Evolutionary conservation across 2,329 filamentous ascomycete genomes (phyloP).

Genomic region (Diaporthe sp.): DNA sequence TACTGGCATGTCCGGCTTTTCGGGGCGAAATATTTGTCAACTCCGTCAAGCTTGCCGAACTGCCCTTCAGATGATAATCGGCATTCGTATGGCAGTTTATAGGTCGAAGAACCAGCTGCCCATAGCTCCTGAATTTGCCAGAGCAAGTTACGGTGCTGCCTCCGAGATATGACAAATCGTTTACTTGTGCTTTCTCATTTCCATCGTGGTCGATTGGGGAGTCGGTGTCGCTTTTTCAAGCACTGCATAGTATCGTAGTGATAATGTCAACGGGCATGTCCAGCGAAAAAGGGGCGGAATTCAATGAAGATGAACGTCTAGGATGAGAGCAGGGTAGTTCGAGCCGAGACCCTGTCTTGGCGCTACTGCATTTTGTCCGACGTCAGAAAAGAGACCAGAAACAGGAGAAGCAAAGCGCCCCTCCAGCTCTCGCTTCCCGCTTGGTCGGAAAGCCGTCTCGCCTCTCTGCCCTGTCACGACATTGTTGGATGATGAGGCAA

Average conservation of each 20-base stretch:
- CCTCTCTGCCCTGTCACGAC: slow-evolving; percentile 18
- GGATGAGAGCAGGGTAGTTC: slow-evolving; percentile 24
- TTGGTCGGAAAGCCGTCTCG: slow-evolving; percentile 3
- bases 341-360: slow-evolving; percentile 21
- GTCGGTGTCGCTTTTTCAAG: neutral
- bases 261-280: neutral
- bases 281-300: neutral
- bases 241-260: neutral
- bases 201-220: neutral
- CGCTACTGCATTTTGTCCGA: slow-evolving; percentile 19
- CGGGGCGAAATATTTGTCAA: neutral
- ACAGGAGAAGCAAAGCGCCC: slow-evolving; percentile 22
- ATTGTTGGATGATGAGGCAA: neutral
- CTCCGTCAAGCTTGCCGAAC: neutral
- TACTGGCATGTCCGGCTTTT: neutral
- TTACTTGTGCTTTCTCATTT: neutral
- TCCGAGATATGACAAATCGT: neutral
- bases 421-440: neutral
- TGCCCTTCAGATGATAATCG: neutral
- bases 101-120: neutral
- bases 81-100: neutral
- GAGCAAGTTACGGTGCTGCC: neutral
- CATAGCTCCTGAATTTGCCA: neutral
- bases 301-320: neutral
- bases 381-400: slow-evolving; percentile 23